These are phyloP conservation scores for Paraleonurus japonicus DNA, from an alignment of 257 asterid species.

Conservation along the genomic window DNA sequence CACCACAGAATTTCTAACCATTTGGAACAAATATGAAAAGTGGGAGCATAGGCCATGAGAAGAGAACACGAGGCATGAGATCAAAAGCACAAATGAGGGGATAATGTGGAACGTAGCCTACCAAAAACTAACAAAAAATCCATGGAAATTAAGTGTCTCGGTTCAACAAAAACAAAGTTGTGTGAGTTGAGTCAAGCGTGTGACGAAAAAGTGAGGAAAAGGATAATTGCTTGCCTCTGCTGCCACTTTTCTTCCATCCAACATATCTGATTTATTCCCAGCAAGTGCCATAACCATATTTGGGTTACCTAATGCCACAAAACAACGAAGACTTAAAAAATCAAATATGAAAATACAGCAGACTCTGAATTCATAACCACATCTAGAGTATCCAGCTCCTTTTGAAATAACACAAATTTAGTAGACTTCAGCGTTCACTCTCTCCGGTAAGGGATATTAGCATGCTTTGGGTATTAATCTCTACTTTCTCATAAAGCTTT, in stretches of 20 bases:
- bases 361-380: background rate
- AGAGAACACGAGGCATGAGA: background rate
- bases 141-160: background rate
- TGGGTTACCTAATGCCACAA: constrained; percentile 50
- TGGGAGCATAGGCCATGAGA: background rate
- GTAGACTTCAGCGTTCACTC: background rate
- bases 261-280: constrained; percentile 74
- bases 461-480: background rate
- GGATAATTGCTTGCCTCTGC: constrained; percentile 56
- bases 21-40: background rate
- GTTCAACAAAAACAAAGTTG: background rate
- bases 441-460: background rate
- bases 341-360: background rate
- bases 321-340: background rate
- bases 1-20: constrained; percentile 3
- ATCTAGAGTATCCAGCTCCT: background rate
- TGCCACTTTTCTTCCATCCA: constrained; percentile 65
- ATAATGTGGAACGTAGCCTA: no score
- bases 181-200: background rate
- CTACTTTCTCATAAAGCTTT: background rate
- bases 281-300: constrained; percentile 90
- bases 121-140: background rate
- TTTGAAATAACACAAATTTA: background rate
- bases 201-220: background rate
- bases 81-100: background rate